Evolutionary conservation across 495 filamentous ascomycete genomes (phyloP), one percentile per base, ranked within the genome.

Genomic region (Hyaloscypha variabilis): DNA sequence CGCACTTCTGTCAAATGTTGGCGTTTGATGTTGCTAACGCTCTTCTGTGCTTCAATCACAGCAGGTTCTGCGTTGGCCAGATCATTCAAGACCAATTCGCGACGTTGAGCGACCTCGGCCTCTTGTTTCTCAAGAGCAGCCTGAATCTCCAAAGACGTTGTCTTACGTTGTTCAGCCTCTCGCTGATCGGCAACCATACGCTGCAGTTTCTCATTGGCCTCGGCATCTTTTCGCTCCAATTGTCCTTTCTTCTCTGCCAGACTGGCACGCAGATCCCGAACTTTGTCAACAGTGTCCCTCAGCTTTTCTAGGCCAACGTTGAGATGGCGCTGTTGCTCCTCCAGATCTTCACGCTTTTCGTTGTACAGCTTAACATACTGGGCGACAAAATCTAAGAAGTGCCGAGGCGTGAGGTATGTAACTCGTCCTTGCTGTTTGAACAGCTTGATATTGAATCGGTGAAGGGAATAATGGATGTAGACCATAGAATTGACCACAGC

Each of bases 301-400:
- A 99, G 77, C 73, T 99, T 99, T 77, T 99, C 95, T 6, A 99
- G 83, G 78, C 95, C 95, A 66, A 98, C 92, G 73, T 99, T 98
- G 65, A 99, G 82, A 79, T 99, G 95, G 34, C 95, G 89, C 71
- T 99, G 95, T 74, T 99, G 96, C 72, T 99, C 95, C 78, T 99
- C 95, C 0, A 99, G 83, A 71, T 98, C 96, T 76, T 98, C 96
- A 0, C 95, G 90, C 81, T 99, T 99, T 75, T 99, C 96, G 65
- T 95, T 96, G 77, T 97, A 97, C 2, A 99, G 83, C 75, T 91
- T 94, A 71, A 98, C 95, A 77, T 96, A 99, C 69, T 99, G 95
- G 42, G 93, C 92, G 60, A 98, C 95, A 72, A 99, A 99, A 75
- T 99, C 95, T 53, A 99, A 83, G 78, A 97, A 99, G 77, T 99